These are phyloP conservation scores for Oryza glaberrima DNA, from an alignment of 176 grass and related monocot genomes.

Conservation along the genomic window DNA sequence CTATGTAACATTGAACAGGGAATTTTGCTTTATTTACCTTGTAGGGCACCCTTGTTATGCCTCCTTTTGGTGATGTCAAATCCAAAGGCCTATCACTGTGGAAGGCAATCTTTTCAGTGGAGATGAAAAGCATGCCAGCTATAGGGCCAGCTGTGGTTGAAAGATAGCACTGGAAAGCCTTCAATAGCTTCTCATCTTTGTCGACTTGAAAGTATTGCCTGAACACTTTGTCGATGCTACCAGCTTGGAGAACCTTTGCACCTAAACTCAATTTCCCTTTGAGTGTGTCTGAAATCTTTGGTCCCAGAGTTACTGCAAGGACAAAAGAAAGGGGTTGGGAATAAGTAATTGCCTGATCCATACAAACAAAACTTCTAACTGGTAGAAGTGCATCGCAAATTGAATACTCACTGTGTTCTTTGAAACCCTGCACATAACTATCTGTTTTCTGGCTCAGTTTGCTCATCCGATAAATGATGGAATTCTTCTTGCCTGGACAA, in stretches of 20 bases:
- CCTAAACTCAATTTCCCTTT: conserved; percentile 69
- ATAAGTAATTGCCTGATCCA: not conserved
- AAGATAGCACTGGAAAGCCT: conserved; percentile 85
- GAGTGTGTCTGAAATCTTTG: conserved; percentile 69
- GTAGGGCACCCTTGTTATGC: conserved; percentile 58
- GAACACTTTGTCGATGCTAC: conserved; percentile 68
- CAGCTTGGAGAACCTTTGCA: conserved; percentile 68
- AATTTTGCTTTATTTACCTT: conserved; percentile 64
- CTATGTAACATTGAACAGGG: not conserved
- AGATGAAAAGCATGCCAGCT: conserved; percentile 79
- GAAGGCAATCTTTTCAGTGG: conserved; percentile 67
- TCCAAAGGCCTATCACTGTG: conserved; percentile 69
- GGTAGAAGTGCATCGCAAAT: not conserved
- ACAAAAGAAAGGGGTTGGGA: conserved; percentile 5
- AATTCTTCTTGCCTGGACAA: conserved; percentile 49
- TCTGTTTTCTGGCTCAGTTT: conserved; percentile 54
- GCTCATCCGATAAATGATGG: conserved; percentile 49
- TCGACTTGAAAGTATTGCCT: conserved; percentile 58
- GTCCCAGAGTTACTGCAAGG: conserved; percentile 64
- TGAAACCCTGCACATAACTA: conserved; percentile 57
- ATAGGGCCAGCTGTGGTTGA: conserved; percentile 87
- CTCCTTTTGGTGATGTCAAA: conserved; percentile 56
- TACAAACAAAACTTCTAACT: conserved; percentile 23
- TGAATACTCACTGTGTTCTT: conserved; percentile 57
- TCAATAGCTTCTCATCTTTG: conserved; percentile 71